Evolutionary conservation across 352 stramenopile genomes (phyloP).

Genomic region (Phytophthora ramorum): DNA sequence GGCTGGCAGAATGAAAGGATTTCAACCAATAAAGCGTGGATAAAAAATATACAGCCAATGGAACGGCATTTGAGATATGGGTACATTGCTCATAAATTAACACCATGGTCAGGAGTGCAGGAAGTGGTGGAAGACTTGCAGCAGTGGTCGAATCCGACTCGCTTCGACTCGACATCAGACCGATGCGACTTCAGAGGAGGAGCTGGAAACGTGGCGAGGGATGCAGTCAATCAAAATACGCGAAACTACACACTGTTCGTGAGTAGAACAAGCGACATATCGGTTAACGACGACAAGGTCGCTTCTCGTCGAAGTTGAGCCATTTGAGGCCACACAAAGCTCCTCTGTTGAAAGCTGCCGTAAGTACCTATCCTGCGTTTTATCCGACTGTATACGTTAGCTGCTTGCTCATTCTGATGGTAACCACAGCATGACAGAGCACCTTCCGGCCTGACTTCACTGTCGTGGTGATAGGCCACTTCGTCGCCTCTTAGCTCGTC

Average conservation of each 20-base stretch:
- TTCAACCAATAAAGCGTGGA: background rate
- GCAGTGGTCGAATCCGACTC: slow-evolving; percentile 3
- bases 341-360: no score
- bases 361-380: no score
- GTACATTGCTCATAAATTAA: slow-evolving; percentile 6
- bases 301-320: no score
- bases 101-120: no score
- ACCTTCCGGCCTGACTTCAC: background rate
- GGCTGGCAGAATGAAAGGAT: slow-evolving; percentile 7
- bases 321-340: no score
- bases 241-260: no score
- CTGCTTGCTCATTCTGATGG: no score
- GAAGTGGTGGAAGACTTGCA: background rate
- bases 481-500: slow-evolving; percentile 2
- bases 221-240: background rate
- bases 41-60: background rate
- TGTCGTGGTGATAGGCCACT: background rate
- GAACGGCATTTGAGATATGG: slow-evolving; percentile 6
- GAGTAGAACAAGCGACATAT: no score
- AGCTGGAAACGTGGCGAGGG: no score
- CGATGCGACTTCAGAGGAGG: background rate
- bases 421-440: background rate
- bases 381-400: no score
- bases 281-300: no score
- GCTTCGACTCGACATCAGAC: background rate